A percentile compares a stretch with the other conserved stretches of the same genome.
phyloP scores from a whole-genome alignment of 1,139 yeast species.

The Kurtzmaniella natalensis region DNA sequence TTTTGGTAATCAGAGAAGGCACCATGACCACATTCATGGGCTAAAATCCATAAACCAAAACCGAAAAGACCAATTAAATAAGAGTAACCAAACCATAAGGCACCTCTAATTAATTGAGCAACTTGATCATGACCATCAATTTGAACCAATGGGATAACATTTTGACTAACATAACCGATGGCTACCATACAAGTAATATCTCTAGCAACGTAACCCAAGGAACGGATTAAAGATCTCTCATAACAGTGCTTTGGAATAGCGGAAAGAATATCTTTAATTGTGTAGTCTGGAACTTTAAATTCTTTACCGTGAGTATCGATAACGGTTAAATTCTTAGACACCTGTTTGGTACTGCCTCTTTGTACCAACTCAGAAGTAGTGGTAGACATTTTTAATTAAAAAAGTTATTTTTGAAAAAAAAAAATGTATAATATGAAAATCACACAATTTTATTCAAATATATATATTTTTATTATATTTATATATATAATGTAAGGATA shows the following conservation, averaged over 20 bases:
- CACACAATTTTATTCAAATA: too few relatives aligned
- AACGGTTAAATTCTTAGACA: slow-evolving; percentile 32
- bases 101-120: slow-evolving; percentile 26
- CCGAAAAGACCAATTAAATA: slow-evolving; percentile 62
- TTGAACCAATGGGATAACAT: slow-evolving; percentile 38
- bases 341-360: slow-evolving; percentile 7
- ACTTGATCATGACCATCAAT: slow-evolving; percentile 19
- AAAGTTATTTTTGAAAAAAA: too few relatives aligned
- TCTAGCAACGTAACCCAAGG: slow-evolving; percentile 60
- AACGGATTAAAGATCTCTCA: slow-evolving; percentile 54
- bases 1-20: slow-evolving; percentile 71
- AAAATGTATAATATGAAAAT: too few relatives aligned
- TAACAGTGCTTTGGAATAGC: slow-evolving; percentile 77
- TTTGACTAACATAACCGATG: slow-evolving; percentile 51
- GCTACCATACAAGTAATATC: slow-evolving; percentile 52
- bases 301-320: slow-evolving; percentile 59
- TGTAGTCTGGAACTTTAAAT: slow-evolving; percentile 68
- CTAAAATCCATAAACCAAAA: slow-evolving; percentile 81
- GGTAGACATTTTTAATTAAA: slow-evolving; percentile 2
- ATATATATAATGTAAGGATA: too few relatives aligned
- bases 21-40: slow-evolving; percentile 89
- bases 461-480: too few relatives aligned
- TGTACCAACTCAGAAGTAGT: slow-evolving; percentile 2
- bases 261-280: slow-evolving; percentile 67
- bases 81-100: slow-evolving; percentile 36